phyloP scores from a whole-genome alignment of 495 filamentous ascomycete species.

The Oleoguttula mirabilis region DNA sequence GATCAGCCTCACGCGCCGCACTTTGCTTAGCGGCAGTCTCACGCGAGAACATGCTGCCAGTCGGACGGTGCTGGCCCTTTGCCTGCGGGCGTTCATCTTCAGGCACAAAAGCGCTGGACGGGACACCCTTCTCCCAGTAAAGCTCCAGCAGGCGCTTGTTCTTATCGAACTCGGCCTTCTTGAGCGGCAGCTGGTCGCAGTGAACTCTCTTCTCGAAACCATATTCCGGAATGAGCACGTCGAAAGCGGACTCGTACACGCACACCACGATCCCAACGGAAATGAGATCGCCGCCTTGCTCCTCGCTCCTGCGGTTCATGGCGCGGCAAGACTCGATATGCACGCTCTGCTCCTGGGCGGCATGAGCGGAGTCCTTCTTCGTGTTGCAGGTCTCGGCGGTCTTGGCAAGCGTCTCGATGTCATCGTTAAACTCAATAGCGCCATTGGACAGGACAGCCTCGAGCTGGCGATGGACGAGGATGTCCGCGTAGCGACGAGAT shows the following conservation, averaged over 20 bases:
- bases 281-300: constrained; percentile 82
- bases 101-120: constrained; percentile 88
- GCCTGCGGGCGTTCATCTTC: constrained; percentile 88
- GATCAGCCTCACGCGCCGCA: constrained; percentile 74
- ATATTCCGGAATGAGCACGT: constrained; percentile 94
- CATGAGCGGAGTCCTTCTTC: constrained; percentile 97
- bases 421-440: constrained; percentile 74
- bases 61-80: constrained; percentile 56
- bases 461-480: constrained; percentile 90
- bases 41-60: constrained; percentile 62
- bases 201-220: constrained; percentile 99
- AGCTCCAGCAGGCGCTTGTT: constrained; percentile 84
- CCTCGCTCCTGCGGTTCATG: constrained; percentile 79
- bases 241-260: constrained; percentile 97
- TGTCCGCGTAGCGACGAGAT: constrained; percentile 85
- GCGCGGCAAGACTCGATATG: constrained; percentile 94
- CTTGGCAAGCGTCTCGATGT: constrained; percentile 77
- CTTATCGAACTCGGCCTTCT: constrained; percentile 98
- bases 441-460: constrained; percentile 77
- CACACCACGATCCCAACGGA: constrained; percentile 94
- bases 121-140: constrained; percentile 99
- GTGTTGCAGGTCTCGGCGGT: constrained; percentile 93
- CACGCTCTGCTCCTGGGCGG: constrained; percentile 95
- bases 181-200: constrained; percentile 92
- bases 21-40: constrained; percentile 68